Conservation (phyloP, 2,329 filamentous ascomycete species). For the Coniochaeta sp. region DNA sequence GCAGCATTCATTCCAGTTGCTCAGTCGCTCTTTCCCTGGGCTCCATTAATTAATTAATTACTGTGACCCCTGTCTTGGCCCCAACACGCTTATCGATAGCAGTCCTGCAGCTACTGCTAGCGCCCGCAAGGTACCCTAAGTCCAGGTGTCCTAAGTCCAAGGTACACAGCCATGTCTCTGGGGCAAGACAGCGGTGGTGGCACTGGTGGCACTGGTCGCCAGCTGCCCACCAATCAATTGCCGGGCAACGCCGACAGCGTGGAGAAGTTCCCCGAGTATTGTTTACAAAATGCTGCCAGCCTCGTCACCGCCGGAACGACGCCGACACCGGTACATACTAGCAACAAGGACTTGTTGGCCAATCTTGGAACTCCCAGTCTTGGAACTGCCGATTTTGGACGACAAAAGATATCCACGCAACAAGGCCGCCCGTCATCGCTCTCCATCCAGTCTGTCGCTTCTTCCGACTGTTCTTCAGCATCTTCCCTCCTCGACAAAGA, state of each 20-base stretch:
- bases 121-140: background rate
- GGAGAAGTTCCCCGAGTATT: constrained; percentile 32
- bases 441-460: constrained; percentile 19
- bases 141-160: no score
- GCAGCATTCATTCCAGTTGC: background rate
- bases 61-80: background rate
- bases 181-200: background rate
- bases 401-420: background rate
- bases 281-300: constrained; percentile 26
- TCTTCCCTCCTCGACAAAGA: constrained; percentile 16
- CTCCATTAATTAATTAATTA: no score
- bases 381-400: background rate
- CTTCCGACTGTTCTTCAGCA: constrained; percentile 12
- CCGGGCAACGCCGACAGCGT: constrained; percentile 28
- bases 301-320: background rate
- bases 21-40: background rate
- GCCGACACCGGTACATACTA: background rate
- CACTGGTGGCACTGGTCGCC: background rate
- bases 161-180: no score
- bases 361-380: background rate
- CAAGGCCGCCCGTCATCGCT: constrained; percentile 14
- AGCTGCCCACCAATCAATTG: background rate
- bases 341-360: no score
- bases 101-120: background rate
- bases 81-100: constrained; percentile 9